Conservation (phyloP, 2,329 filamentous ascomycete species). For the Fusarium redolens region DNA sequence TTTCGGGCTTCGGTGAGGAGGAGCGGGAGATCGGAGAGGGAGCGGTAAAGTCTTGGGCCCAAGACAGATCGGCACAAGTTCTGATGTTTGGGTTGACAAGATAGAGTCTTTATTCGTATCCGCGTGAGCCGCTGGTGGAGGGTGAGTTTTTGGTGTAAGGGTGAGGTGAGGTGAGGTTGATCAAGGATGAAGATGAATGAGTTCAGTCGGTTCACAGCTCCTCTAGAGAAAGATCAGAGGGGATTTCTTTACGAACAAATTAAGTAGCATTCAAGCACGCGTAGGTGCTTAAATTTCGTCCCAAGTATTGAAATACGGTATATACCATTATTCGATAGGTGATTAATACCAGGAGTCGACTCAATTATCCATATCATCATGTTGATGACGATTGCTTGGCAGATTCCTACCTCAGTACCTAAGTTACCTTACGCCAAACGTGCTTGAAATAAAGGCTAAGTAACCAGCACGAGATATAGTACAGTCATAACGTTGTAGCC, state of each 20-base stretch:
- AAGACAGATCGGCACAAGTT: slow-evolving; percentile 14
- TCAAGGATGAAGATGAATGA: background rate
- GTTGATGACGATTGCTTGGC: background rate
- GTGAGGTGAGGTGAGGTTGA: slow-evolving; percentile 1
- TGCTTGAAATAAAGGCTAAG: background rate
- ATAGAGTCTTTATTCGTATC: background rate
- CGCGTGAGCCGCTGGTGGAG: slow-evolving; percentile 34
- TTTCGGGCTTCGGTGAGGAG: background rate
- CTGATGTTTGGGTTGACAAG: slow-evolving; percentile 1
- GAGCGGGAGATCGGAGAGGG: background rate
- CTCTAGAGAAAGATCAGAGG: background rate
- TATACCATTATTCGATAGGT: background rate
- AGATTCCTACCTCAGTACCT: background rate
- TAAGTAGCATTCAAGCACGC: background rate
- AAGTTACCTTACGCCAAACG: background rate
- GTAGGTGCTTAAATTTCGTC: background rate
- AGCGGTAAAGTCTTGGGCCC: slow-evolving; percentile 1
- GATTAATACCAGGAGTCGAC: no score
- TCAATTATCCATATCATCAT: no score
- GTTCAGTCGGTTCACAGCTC: background rate
- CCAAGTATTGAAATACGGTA: background rate
- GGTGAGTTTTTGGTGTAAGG: slow-evolving; percentile 7
- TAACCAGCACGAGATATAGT: background rate
- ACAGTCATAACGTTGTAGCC: background rate
- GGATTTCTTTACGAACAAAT: background rate